Percentiles rank a stretch among this genome's conserved stretches.
Conservation (phyloP, 306 rosid genomes). For the Hippophae rhamnoides region DNA sequence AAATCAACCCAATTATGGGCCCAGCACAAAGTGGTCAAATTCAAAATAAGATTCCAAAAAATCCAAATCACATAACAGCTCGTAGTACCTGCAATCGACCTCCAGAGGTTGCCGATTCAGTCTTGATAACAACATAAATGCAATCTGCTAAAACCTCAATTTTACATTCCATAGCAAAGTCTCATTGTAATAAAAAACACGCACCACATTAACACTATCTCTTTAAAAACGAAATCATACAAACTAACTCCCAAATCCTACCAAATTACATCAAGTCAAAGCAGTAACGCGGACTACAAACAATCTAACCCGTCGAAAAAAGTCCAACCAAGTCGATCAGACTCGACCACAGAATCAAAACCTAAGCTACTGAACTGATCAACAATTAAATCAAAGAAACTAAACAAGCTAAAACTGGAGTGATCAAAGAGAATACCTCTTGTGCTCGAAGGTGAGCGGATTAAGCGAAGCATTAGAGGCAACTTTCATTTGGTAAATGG, state of each 20-base stretch:
- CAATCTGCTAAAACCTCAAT: conserved; percentile 12
- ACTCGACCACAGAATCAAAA: no score
- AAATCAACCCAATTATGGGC: no score
- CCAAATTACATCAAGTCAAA: conserved; percentile 12
- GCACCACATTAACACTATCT: conserved; percentile 5
- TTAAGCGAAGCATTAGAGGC: conserved; percentile 19
- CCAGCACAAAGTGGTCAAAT: no score
- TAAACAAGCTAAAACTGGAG: conserved; percentile 4
- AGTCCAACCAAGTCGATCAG: no score
- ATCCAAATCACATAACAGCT: conserved; percentile 1
- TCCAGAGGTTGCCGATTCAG: conserved; percentile 15
- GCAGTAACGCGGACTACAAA: background rate
- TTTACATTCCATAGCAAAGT: conserved; percentile 13
- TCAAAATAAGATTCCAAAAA: no score
- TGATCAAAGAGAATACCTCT: conserved; percentile 59
- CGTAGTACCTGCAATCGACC: conserved; percentile 28
- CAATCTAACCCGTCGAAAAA: no score
- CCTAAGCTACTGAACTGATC: no score
- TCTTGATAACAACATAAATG: conserved; percentile 24
- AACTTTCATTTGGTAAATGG: conserved; percentile 40
- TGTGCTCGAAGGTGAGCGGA: conserved; percentile 72
- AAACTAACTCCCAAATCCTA: background rate
- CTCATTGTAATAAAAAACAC: conserved; percentile 10
- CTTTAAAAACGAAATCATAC: background rate
- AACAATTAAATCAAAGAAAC: no score